phyloP scores from a whole-genome alignment of 2,329 filamentous ascomycete genomes.

The Cryoendolithus antarcticus region DNA sequence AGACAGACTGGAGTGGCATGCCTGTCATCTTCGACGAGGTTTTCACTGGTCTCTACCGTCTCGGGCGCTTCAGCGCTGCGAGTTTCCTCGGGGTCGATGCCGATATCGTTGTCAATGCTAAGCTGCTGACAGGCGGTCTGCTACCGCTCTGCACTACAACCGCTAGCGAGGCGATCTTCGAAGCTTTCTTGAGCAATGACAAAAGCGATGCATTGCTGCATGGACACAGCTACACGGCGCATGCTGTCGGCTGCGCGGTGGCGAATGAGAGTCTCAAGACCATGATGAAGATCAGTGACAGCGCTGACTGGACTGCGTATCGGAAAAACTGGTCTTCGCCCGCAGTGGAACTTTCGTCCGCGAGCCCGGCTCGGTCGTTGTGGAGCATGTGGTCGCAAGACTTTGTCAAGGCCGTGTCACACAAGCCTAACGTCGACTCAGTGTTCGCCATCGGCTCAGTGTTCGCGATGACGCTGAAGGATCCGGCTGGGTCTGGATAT shows the following conservation, averaged over 20 bases:
- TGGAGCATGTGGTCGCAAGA: conserved; percentile 62
- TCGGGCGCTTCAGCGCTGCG: conserved; percentile 59
- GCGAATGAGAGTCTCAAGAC: conserved; percentile 53
- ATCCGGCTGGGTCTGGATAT: conserved; percentile 40
- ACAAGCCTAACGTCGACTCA: conserved; percentile 43
- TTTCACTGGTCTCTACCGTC: conserved; percentile 73
- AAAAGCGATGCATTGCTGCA: conserved; percentile 72
- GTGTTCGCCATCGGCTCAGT: conserved; percentile 66
- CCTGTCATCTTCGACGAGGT: conserved; percentile 78
- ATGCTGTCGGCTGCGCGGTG: conserved; percentile 69
- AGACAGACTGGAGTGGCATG: conserved; percentile 53
- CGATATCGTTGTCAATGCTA: conserved; percentile 71
- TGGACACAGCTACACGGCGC: conserved; percentile 78
- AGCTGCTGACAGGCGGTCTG: conserved; percentile 69
- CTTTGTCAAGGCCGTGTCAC: conserved; percentile 49
- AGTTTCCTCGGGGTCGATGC: conserved; percentile 56
- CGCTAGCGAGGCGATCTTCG: conserved; percentile 61
- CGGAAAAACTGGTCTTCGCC: conserved; percentile 35
- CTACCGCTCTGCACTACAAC: conserved; percentile 66
- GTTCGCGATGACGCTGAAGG: conserved; percentile 50
- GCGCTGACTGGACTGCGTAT: conserved; percentile 45
- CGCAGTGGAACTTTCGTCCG: conserved; percentile 2
- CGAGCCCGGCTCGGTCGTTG: conserved; percentile 8
- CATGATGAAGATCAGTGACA: conserved; percentile 46
- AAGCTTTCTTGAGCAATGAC: conserved; percentile 56